Evolutionary conservation across 2,329 filamentous ascomycete species (phyloP).

Genomic region (Talaromyces sp.): DNA sequence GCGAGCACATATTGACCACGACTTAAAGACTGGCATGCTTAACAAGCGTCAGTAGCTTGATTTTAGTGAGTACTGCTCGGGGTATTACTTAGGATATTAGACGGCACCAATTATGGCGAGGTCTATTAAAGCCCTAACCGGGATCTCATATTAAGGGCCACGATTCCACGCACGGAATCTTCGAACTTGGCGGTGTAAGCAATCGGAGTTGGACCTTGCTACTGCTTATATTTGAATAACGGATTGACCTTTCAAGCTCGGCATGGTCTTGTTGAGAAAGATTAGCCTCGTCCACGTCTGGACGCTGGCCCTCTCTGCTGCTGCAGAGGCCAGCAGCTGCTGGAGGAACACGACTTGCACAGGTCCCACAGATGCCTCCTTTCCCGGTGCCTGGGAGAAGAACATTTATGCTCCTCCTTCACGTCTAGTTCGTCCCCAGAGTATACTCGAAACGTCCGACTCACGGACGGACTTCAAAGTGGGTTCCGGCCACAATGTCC

Average conservation of each 20-base stretch:
- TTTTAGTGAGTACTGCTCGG: background rate
- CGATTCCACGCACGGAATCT: background rate
- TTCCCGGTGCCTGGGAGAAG: conserved; percentile 56
- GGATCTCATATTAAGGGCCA: background rate
- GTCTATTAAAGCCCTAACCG: background rate
- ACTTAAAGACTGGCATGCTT: background rate
- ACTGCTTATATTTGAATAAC: background rate
- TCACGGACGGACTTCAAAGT: conserved; percentile 27
- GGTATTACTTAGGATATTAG: background rate
- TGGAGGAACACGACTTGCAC: conserved; percentile 57
- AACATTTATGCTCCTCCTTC: conserved; percentile 57
- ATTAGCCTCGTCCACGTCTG: conserved; percentile 8
- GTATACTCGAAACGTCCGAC: conserved; percentile 39
- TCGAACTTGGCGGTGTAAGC: background rate
- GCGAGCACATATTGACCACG: background rate
- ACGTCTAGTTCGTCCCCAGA: conserved; percentile 49
- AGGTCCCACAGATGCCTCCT: conserved; percentile 49
- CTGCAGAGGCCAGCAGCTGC: conserved; percentile 36
- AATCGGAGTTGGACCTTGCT: background rate
- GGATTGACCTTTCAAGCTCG: background rate
- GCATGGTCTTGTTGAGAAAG: conserved; percentile 8
- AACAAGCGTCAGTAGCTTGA: background rate
- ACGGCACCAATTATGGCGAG: background rate
- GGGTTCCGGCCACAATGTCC: conserved; percentile 29
- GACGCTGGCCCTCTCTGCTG: conserved; percentile 21